Conservation (phyloP, 2,329 filamentous ascomycete species). For the Dryadomyces sulphureus region DNA sequence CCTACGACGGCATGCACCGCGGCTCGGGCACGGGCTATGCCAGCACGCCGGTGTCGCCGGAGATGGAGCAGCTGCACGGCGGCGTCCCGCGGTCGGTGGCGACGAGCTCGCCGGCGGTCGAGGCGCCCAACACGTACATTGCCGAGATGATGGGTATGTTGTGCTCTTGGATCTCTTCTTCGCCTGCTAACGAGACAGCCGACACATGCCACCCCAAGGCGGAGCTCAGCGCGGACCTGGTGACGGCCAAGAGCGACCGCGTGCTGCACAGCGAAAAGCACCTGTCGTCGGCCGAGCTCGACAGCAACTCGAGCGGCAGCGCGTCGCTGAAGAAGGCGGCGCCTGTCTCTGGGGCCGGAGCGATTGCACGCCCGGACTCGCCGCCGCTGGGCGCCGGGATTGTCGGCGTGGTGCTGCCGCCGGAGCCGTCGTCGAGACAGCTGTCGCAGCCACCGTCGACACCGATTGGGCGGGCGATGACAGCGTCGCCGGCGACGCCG, state of each 20-base stretch:
- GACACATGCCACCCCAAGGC: background rate
- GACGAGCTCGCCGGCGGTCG: background rate
- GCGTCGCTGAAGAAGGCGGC: constrained; percentile 10
- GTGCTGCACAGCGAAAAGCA: constrained; percentile 10
- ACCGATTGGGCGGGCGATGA: background rate
- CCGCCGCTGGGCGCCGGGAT: constrained; percentile 6
- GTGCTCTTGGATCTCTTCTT: background rate
- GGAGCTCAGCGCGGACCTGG: background rate
- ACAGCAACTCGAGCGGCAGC: constrained; percentile 17
- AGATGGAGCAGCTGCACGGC: constrained; percentile 17
- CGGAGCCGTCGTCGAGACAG: background rate
- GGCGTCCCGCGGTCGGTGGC: background rate
- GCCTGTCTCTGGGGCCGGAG: background rate
- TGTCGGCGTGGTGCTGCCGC: background rate
- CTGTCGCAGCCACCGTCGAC: background rate
- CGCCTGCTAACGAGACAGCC: background rate
- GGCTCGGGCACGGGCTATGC: background rate
- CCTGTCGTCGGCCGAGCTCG: constrained; percentile 10
- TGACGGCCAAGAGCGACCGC: constrained; percentile 1
- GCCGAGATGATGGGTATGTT: constrained; percentile 32
- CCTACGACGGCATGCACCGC: background rate
- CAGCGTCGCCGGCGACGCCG: background rate
- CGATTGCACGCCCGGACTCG: constrained; percentile 7
- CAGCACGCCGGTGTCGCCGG: constrained; percentile 22
- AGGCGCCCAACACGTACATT: constrained; percentile 19